Evolutionary conservation across 2,329 filamentous ascomycete species (phyloP).

Genomic region (Rutstroemia sp.): DNA sequence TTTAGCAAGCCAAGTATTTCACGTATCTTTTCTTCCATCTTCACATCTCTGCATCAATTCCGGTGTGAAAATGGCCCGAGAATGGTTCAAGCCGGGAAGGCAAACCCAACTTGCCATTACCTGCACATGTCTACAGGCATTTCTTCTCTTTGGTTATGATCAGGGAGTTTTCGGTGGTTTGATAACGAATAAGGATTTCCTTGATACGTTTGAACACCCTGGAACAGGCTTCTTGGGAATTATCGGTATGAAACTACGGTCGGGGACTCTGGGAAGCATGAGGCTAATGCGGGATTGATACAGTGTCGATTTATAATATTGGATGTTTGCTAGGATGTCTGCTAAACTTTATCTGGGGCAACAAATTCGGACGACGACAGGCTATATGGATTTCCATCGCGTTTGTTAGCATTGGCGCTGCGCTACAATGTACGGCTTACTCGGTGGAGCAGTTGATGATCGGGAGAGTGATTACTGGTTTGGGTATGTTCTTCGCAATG

Average conservation of each 20-base stretch:
- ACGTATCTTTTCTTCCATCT: background rate
- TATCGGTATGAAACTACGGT: conserved; percentile 44
- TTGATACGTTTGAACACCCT: conserved; percentile 65
- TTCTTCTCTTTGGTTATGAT: conserved; percentile 83
- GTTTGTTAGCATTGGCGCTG: background rate
- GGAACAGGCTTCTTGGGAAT: background rate
- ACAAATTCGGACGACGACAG: conserved; percentile 47
- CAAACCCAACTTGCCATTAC: background rate
- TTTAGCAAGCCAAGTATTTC: background rate
- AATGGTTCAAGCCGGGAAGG: background rate
- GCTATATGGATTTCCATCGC: conserved; percentile 37
- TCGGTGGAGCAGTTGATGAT: conserved; percentile 46
- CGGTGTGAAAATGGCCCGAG: background rate
- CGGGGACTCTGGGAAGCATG: background rate
- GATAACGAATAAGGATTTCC: conserved; percentile 60
- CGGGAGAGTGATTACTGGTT: conserved; percentile 41
- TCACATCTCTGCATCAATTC: background rate
- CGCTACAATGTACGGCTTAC: background rate
- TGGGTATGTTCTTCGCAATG: conserved; percentile 28
- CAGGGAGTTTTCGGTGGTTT: conserved; percentile 79
- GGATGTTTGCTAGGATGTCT: conserved; percentile 45
- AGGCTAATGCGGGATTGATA: background rate
- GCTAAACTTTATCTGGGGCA: conserved; percentile 42
- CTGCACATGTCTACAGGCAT: conserved; percentile 27
- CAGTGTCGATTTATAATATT: conserved; percentile 42